Base-by-base conservation (phyloP, 129 eudicot genomes). In the Centella asiatica region DNA sequence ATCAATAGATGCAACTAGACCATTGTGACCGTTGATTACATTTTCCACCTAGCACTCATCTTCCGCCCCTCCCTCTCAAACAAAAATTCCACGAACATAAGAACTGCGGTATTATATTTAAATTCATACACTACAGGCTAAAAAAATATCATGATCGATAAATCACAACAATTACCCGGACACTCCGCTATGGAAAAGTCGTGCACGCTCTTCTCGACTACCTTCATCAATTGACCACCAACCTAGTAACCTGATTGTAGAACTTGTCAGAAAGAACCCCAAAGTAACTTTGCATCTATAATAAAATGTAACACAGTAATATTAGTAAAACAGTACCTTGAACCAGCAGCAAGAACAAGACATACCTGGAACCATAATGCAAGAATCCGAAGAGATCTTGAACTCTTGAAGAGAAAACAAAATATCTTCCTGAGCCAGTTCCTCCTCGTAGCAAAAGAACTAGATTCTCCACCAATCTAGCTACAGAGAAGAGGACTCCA, bases 151-250 rank as follows among this genome's bases (percentile, higher is more conserved):
- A 18, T 57, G 26, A 57, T 31, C 4, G 44, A 29, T 0, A 49
- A 36, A 50, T 31, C 17, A 60, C 8, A 69, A 31, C 57, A 67
- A 69, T 59, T 67, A 90, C 97, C 97, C 90, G 27, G 97, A 77
- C 22, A 77, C 72, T 51, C 84, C 94, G 47, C 77, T 82, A 23
- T 79, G 85, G 75, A 76, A 83, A 59, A 90, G 80, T 23, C 83
- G 76, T 11, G 95, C 97, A 70, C 83, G 95, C 64, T 90, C 95
- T 76, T 90, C 97, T 72, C 87, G 78, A 71, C 95, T 90, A 68
- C 89, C 85, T 74, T 90, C 97, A 61, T 90, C 97, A 64, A 90
- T 81, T 19, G 97, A 90, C 97, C 97, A 90, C 97, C 97, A 90
- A 62, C 95, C 97, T 57, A 90, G 95, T 54, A 90, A 80, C 81